Percentiles rank a stretch among this genome's conserved stretches.
phyloP scores from a whole-genome alignment of 192 early-diverging fungal genomes.

The Dispira simplex region DNA sequence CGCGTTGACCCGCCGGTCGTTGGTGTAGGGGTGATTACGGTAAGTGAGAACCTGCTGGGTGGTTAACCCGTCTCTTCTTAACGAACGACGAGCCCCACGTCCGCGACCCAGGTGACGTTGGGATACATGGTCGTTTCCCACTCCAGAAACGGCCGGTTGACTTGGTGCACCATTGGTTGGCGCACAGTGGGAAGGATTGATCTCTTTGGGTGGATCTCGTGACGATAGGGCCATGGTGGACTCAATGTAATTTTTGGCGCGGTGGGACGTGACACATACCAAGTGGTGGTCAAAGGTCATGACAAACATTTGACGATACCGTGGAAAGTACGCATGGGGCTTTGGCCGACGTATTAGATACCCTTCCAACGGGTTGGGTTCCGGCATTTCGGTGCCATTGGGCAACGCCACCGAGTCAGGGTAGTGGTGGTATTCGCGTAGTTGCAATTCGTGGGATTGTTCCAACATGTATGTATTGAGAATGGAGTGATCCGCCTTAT shows the following conservation, averaged over 20 bases:
- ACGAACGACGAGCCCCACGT: too few relatives aligned
- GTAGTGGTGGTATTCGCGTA: conserved; percentile 11
- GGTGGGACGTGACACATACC: conserved; percentile 2
- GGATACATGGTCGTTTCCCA: too few relatives aligned
- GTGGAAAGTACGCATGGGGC: background rate
- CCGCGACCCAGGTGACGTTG: too few relatives aligned
- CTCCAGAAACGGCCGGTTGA: too few relatives aligned
- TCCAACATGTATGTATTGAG: conserved; percentile 4
- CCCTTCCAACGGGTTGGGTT: conserved; percentile 10
- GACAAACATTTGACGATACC: conserved; percentile 12
- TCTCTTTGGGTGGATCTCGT: too few relatives aligned
- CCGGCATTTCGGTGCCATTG: conserved; percentile 1
- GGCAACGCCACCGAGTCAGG: conserved; percentile 6
- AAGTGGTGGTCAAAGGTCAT: conserved; percentile 12
- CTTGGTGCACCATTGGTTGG: too few relatives aligned
- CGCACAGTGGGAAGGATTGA: too few relatives aligned
- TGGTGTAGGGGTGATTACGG: background rate
- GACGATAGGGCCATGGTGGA: background rate
- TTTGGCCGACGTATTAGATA: conserved; percentile 10
- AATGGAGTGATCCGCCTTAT: conserved; percentile 7
- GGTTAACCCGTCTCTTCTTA: too few relatives aligned
- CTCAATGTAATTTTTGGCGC: conserved; percentile 10
- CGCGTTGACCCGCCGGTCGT: background rate
- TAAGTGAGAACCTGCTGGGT: too few relatives aligned
- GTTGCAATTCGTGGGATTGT: conserved; percentile 11